Base-by-base conservation (phyloP, 192 early-diverging fungal genomes). In the Ambispora gerdemannii region DNA sequence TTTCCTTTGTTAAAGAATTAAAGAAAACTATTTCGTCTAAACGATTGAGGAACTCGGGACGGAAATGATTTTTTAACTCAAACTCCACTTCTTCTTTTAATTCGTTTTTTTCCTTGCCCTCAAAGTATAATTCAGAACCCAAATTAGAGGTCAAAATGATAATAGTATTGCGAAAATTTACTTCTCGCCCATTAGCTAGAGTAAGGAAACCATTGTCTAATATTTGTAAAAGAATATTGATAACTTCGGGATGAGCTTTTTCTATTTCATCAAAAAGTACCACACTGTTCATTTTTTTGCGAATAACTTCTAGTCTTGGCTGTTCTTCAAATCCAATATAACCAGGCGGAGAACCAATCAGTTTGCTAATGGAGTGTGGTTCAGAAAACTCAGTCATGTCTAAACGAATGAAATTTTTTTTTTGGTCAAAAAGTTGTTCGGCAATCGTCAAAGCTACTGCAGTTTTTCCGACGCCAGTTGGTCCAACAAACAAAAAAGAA, bases 1-100 rank as follows among this genome's bases (percentile, higher is more conserved):
- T 28, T 11, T 11, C 11, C 27, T 58, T 58, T 1, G 0, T 58
- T 58, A 58, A 58, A 11, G 17, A 24, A 24, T 58, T 77, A 83
- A 96, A 96, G 27, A 94, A 73, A 60, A 97, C 88, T 74, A 95
- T 91, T 58, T 98, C 96, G 53, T 95, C 95, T 43, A 99, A 88
- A 30, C 97, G 89, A 82, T 99, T 99, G 49, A 99, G 79, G 76
- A 99, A 89, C 80, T 99, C 97, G 17, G n/a, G n/a, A n/a, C n/a
- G n/a, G n/a, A n/a, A n/a, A n/a, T n/a, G n/a, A n/a, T n/a, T n/a
- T n/a, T n/a, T n/a, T n/a, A n/a, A n/a, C n/a, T n/a, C n/a, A 95
- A 89, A 6, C n/a, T n/a, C n/a, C n/a, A n/a, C n/a, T n/a, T n/a
- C n/a, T n/a, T n/a, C n/a, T n/a, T n/a, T n/a, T n/a, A n/a, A n/a